Conservation (phyloP, 495 filamentous ascomycete genomes). For the Neurospora pannonica region DNA sequence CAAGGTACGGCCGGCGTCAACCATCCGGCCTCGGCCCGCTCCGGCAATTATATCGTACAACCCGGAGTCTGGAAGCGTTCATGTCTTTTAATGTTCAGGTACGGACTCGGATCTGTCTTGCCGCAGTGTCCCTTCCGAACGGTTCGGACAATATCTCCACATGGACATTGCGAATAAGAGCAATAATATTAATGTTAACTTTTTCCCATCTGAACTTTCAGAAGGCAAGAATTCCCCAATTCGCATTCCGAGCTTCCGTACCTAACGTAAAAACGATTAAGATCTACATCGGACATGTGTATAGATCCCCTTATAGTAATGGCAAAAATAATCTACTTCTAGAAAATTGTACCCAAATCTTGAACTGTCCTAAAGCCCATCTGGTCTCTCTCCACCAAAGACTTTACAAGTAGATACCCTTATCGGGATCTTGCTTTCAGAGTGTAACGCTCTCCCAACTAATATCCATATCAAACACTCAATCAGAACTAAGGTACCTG, state of each 20-base stretch:
- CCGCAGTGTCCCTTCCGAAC: background rate
- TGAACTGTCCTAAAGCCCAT: background rate
- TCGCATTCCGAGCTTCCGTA: background rate
- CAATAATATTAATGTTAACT: background rate
- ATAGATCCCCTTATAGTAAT: background rate
- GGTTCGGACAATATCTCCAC: background rate
- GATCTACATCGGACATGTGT: background rate
- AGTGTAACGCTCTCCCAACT: background rate
- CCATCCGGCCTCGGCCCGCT: background rate
- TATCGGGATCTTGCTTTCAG: no score
- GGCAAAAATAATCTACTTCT: background rate
- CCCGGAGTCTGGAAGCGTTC: background rate
- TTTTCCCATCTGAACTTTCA: background rate
- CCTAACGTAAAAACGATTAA: background rate
- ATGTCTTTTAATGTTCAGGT: background rate
- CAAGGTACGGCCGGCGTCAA: background rate
- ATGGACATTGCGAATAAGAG: background rate
- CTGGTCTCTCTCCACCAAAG: no score
- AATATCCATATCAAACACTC: background rate
- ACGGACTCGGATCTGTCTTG: background rate
- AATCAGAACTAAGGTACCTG: no score
- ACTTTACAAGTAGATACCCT: no score
- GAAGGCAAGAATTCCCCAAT: background rate
- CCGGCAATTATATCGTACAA: background rate
- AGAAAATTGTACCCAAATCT: background rate